Base-by-base conservation (phyloP, 2,329 filamentous ascomycete genomes). In the Exophiala alcalophila region DNA sequence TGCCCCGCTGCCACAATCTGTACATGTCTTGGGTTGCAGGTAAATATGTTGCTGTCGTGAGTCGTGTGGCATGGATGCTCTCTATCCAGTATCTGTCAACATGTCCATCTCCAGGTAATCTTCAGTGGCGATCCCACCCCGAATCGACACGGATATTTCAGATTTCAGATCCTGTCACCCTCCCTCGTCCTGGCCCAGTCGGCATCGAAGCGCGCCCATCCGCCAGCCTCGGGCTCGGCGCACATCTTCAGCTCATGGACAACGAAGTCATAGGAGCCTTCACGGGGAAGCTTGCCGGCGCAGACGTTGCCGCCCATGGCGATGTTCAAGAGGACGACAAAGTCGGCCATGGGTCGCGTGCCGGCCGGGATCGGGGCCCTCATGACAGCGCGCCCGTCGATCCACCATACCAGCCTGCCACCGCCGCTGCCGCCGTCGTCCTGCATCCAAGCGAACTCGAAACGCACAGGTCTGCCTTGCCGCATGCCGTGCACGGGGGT, bases 221-320 rank as follows among this genome's bases (percentile, higher is more conserved):
- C 54, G 11, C 54, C 54, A 24, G 30, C 30, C 24, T 57, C 54
- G 4, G 48, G 49, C 38, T 53, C 44, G 6, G 42, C 52, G 4
- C 34, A 23, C 52, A 56, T 47, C 26, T 41, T 47, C 45, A 54
- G 26, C 14, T 51, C 47, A 32, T 56, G 52, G 32, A 56, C 52
- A 10, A 55, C 49, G 16, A 56, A 37, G 37, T 56, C 54, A 28
- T 55, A 57, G 2, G 27, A 27, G 4, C 54, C 54, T 30, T 57
- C 44, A 9, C 28, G 4, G 3, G 54, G 54, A 6, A 47, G 41
- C 38, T 51, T 35, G n/a, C 54, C 54, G 34, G 49, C 44, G 41
- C 50, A 53, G 14, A 57, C 54, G 41, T 53, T 55, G 11, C 54
- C 54, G n/a, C 52, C 52, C 54, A 57, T 57, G 5, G 54, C 54